Evolutionary conservation across 768 basidiomycete species (phyloP).

Genomic region (Nevesoporus exiguus): DNA sequence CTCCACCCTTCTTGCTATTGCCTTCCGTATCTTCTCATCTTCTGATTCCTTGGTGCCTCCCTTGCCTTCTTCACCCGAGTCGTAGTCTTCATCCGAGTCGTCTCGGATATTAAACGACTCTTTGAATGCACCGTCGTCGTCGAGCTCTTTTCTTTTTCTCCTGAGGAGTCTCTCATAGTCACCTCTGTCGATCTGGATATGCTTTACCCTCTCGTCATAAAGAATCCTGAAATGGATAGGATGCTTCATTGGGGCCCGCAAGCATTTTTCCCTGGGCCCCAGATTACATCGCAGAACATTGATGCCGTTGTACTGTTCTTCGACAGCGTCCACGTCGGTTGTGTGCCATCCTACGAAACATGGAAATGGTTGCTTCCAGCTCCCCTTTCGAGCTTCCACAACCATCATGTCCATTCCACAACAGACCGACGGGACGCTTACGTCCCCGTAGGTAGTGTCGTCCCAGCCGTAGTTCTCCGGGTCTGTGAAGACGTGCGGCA

Average conservation of each 20-base stretch:
- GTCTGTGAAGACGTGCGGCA: not conserved
- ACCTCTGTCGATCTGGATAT: too few relatives aligned
- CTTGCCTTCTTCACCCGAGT: too few relatives aligned
- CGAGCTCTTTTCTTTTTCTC: too few relatives aligned
- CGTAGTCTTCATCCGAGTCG: too few relatives aligned
- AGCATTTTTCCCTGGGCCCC: not conserved
- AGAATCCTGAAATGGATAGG: not conserved
- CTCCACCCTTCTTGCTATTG: too few relatives aligned
- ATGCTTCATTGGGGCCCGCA: not conserved
- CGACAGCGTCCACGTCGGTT: not conserved
- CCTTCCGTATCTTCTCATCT: too few relatives aligned
- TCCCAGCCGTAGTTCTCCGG: not conserved
- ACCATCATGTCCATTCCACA: not conserved
- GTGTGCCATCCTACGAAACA: not conserved
- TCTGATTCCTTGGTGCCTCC: too few relatives aligned
- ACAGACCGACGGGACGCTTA: not conserved
- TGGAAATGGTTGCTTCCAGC: not conserved
- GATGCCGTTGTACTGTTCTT: conserved; percentile 6
- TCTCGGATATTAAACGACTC: too few relatives aligned
- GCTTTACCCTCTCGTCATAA: not conserved
- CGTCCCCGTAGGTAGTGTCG: not conserved
- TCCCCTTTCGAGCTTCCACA: not conserved
- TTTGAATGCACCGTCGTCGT: too few relatives aligned
- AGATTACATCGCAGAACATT: conserved; percentile 5
- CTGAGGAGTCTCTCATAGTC: too few relatives aligned